phyloP scores from a whole-genome alignment of 495 filamentous ascomycete genomes.

The Talaromyces proteolyticus region DNA sequence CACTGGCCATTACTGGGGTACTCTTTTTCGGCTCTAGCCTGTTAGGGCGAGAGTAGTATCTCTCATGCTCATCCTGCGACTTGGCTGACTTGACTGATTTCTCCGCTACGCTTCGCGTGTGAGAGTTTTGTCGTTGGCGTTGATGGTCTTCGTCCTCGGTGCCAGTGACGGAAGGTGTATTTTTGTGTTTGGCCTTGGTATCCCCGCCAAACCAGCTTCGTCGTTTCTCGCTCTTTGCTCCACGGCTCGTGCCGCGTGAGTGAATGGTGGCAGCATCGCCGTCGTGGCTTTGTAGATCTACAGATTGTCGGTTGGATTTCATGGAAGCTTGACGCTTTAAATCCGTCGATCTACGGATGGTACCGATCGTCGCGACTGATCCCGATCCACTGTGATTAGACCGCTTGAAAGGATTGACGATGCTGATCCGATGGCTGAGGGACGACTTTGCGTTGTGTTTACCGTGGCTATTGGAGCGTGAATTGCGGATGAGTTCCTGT shows the following conservation, averaged over 20 bases:
- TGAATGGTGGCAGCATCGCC: slow-evolving; percentile 39
- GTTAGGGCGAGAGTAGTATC: neutral
- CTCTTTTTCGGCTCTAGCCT: slow-evolving; percentile 8
- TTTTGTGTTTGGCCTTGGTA: slow-evolving; percentile 21
- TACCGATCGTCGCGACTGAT: slow-evolving; percentile 16
- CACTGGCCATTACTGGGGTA: neutral
- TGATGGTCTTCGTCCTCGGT: slow-evolving; percentile 20
- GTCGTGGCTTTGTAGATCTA: slow-evolving; percentile 18
- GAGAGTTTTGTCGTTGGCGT: slow-evolving; percentile 15
- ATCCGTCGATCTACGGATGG: slow-evolving; percentile 18
- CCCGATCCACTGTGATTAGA: slow-evolving; percentile 27
- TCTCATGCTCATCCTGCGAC: slow-evolving; percentile 20
- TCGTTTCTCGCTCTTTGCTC: slow-evolving; percentile 24
- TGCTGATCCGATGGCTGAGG: slow-evolving; percentile 41
- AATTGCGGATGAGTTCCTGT: slow-evolving; percentile 28
- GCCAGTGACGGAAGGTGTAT: slow-evolving; percentile 23
- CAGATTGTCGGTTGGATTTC: slow-evolving; percentile 16
- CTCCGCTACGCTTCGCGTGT: slow-evolving; percentile 1
- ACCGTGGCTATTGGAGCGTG: slow-evolving; percentile 25
- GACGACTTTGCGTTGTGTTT: slow-evolving; percentile 34
- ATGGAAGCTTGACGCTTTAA: slow-evolving; percentile 16
- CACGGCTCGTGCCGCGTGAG: slow-evolving; percentile 32
- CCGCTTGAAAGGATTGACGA: slow-evolving; percentile 44
- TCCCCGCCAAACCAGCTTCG: slow-evolving; percentile 38
- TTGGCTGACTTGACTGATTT: slow-evolving; percentile 17